Percentiles rank a stretch among this genome's conserved stretches.
phyloP scores from a whole-genome alignment of 305 asterid species.

The Plantago lanceolata region DNA sequence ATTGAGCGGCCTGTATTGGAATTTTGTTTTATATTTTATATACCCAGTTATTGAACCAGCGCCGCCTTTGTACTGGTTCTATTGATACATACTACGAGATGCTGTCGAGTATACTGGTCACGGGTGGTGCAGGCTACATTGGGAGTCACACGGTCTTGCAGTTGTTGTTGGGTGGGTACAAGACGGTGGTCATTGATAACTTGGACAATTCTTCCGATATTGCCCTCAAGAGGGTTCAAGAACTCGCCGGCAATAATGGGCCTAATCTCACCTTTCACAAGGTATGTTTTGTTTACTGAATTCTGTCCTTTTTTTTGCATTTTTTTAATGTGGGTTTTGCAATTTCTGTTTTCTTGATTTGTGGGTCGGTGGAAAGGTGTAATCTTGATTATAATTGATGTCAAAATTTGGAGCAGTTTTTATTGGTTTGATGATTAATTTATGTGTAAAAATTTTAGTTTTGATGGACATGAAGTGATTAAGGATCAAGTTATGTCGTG shows the following conservation, averaged over 20 bases:
- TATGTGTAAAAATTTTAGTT: no score
- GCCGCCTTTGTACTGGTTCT: no score
- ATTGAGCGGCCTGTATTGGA: no score
- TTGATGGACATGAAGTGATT: no score
- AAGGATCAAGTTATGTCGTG: no score
- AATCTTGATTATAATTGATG: slow-evolving; percentile 13
- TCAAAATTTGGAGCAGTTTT: neutral
- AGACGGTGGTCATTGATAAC: slow-evolving; percentile 73
- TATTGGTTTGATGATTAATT: no score
- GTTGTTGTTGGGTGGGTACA: slow-evolving; percentile 64
- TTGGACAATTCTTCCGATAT: slow-evolving; percentile 74
- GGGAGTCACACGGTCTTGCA: slow-evolving; percentile 95
- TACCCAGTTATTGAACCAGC: no score
- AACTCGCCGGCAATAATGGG: slow-evolving; percentile 65
- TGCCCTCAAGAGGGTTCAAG: slow-evolving; percentile 61
- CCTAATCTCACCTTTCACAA: slow-evolving; percentile 63
- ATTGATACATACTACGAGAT: slow-evolving; percentile 17
- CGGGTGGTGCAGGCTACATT: slow-evolving; percentile 96
- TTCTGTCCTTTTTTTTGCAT: slow-evolving; percentile 1
- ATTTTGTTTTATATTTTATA: no score
- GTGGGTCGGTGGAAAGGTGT: neutral
- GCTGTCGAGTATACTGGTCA: slow-evolving; percentile 72
- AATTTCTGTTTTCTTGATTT: neutral
- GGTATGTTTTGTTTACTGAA: slow-evolving; percentile 33
- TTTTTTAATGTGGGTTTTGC: slow-evolving; percentile 4